Conservation (phyloP, 257 asterid genomes). For the Lantana camara region DNA sequence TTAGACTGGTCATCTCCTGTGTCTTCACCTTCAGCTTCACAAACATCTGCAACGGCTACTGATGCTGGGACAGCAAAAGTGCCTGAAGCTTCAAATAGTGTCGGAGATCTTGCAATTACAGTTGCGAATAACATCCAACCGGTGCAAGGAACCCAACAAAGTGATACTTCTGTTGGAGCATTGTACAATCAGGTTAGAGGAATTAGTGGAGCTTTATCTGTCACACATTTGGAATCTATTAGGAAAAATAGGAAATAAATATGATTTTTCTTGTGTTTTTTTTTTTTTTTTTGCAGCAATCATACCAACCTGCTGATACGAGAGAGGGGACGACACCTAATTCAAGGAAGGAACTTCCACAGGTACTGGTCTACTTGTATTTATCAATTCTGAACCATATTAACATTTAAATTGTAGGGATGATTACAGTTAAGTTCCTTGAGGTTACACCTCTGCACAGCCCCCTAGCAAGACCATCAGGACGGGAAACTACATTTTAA, state of each 20-base stretch:
- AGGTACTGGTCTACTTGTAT: slow-evolving; percentile 40
- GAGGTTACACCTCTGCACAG: no score
- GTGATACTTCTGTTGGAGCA: slow-evolving; percentile 34
- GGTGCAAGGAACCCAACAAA: slow-evolving; percentile 30
- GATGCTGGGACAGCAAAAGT: slow-evolving; percentile 28
- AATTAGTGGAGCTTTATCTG: not conserved
- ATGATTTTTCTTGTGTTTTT: no score
- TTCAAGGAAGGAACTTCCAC: slow-evolving; percentile 74
- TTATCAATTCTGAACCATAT: not conserved
- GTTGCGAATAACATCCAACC: slow-evolving; percentile 10
- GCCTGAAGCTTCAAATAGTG: slow-evolving; percentile 25
- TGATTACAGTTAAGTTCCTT: no score
- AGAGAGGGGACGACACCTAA: slow-evolving; percentile 37
- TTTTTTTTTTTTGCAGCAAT: slow-evolving; percentile 18
- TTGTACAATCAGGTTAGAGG: slow-evolving; percentile 39
- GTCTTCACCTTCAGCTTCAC: slow-evolving; percentile 31
- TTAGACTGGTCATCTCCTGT: slow-evolving; percentile 50
- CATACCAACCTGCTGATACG: slow-evolving; percentile 39
- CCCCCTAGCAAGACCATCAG: no score
- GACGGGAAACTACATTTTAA: no score
- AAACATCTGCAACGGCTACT: slow-evolving; percentile 17
- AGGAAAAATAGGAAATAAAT: not conserved
- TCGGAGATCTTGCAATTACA: slow-evolving; percentile 29
- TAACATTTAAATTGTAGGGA: no score
- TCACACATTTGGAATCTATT: not conserved